Evolutionary conservation across 2,329 filamentous ascomycete species (phyloP), one percentile per base, ranked within the genome.

Genomic region (Hysterium pulicare): DNA sequence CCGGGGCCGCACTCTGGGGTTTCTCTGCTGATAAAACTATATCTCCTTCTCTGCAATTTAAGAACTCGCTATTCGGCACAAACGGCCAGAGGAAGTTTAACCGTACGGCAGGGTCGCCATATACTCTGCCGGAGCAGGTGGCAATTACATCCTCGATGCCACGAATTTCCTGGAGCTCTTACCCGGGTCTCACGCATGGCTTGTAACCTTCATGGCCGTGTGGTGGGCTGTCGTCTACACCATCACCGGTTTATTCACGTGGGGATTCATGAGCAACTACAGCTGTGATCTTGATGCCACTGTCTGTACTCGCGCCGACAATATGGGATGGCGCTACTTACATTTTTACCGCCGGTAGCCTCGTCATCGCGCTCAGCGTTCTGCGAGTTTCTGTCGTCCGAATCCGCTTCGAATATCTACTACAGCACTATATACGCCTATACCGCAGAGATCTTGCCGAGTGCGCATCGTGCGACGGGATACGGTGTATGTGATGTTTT

Each of bases 201-300:
- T 57, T 7, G 45, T 60, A 3, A 60, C 53, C 2, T 51, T 58
- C 36, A 47, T 60, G 46, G 40, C 49, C 2, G 39, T 50, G 7
- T 57, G 55, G 53, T 54, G 53, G 47, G 47, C 48, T 5, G 42
- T 60, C 16, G 57, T 54, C 8, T 51, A 58, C 19, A 46, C 46
- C 5, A 42, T 58, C 17, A 53, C 54, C 33, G 55, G 55, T 9
- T 37, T 58, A 3, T 24, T 58, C 16, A 52, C 72, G 4, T 60
- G 74, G 73, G 73, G 69, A 0, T 77, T 75, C 45, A 51, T 76
- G 51, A 64, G 68, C 42, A 62, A 58, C 54, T 61, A 22, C 35
- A 41, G 8, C 13, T 42, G 35, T 38, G 22, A 42, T 16, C 32
- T 39, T 9, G 38, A 48, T 23, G 42, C 50, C 19, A 49, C 44